Percentiles rank a stretch among this genome's conserved stretches.
Conservation (phyloP, 1,284 basidiomycete species). For the Cutaneotrichosporon sp. region DNA sequence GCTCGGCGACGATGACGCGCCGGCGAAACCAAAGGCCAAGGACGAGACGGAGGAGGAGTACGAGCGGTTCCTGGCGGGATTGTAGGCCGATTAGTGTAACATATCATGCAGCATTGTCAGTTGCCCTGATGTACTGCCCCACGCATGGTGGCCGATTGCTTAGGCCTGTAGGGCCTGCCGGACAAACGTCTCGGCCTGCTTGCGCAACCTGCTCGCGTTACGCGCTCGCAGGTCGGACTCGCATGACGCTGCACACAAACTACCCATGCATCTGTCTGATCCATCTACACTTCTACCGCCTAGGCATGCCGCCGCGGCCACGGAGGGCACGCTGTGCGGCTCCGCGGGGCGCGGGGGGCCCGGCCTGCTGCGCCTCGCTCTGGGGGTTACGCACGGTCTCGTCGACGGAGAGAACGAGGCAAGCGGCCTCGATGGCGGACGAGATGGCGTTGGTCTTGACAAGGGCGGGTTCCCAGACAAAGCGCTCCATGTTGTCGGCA, state of each 20-base stretch:
- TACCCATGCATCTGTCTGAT: constrained; percentile 3
- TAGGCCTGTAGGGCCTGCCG: too few species aligned
- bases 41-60: constrained; percentile 19
- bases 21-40: neutral
- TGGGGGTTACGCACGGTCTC: constrained; percentile 92
- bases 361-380: constrained; percentile 63
- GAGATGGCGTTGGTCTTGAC: constrained; percentile 94
- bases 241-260: neutral
- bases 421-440: constrained; percentile 93
- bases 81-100: neutral
- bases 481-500: constrained; percentile 91
- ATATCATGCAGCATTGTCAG: too few species aligned
- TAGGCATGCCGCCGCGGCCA: constrained; percentile 52
- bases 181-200: too few species aligned
- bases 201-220: neutral
- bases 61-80: constrained; percentile 13
- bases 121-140: too few species aligned
- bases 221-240: neutral
- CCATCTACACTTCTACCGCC: constrained; percentile 12
- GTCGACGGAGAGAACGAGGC: constrained; percentile 87
- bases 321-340: constrained; percentile 74
- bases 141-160: too few species aligned
- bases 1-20: constrained; percentile 15
- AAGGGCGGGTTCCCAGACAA: constrained; percentile 96
- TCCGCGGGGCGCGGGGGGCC: constrained; percentile 77